Evolutionary conservation across 257 asterid species (phyloP), one percentile per base, ranked within the genome.

Genomic region (Cinchona pubescens): DNA sequence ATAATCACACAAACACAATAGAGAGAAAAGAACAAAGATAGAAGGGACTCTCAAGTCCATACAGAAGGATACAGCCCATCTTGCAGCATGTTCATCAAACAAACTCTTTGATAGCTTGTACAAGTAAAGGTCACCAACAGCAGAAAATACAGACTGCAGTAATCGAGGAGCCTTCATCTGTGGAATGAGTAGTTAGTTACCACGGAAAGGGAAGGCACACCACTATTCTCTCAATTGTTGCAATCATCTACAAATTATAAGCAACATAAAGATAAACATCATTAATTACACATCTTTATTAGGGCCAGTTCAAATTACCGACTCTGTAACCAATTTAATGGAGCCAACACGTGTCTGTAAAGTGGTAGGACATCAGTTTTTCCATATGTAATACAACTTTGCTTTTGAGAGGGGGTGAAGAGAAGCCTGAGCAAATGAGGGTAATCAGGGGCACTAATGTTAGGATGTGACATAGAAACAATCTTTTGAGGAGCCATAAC

Each of bases 151-250:
- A 13, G 98, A 87, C 84, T 95, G 99, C 79, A 92, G 79, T 74
- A 92, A 71, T n/a, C 98, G 83, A 23, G 99, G 99, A 74, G 94
- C 81, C 87, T 90, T 91, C 76, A 81, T 77, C 99, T 92, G 94
- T 53, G 67, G 68, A 62, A 83, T 73, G 79, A 56, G 34, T 18
- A 58, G 64, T 34, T 48, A 3, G 53, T 37, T 67, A 60, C n/a
- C 21, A 53, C 19, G 55, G 12, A 53, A 55, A 35, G 19, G 21
- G 29, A 35, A 30, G 29, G 23, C 35, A 23, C 8, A 53, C 42
- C 10, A 40, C 55, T 14, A 38, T 32, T 45, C 48, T 55, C 25
- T n/a, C 18, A 19, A 37, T 59, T 32, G 34, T 32, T 53, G 42
- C 23, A 34, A 18, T 25, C 75, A 70, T 49, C 74, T 38, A 69